Conservation (phyloP, 768 basidiomycete species). For the Lactifluus volemus region DNA sequence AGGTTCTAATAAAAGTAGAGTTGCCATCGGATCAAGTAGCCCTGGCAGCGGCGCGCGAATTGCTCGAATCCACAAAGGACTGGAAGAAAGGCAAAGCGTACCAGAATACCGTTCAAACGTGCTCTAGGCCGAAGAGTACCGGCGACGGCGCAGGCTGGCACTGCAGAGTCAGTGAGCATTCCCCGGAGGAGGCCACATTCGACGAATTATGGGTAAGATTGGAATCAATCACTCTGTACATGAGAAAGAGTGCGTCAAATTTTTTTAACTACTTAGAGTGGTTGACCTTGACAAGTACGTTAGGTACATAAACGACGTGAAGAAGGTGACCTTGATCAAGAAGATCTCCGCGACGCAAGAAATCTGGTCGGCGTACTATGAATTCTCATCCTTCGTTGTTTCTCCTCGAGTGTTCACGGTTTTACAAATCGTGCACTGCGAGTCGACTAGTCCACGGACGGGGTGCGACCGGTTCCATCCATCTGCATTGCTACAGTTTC, state of each 20-base stretch:
- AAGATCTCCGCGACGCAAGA: conserved; percentile 52
- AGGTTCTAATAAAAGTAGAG: conserved; percentile 29
- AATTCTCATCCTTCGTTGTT: conserved; percentile 52
- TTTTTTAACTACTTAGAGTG: background rate
- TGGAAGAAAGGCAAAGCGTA: conserved; percentile 68
- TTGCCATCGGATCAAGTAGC: conserved; percentile 54
- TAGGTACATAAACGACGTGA: conserved; percentile 59
- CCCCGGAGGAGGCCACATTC: conserved; percentile 57
- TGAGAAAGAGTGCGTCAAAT: conserved; percentile 50
- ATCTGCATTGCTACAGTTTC: background rate
- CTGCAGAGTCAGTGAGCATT: conserved; percentile 58
- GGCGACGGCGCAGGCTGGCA: conserved; percentile 59
- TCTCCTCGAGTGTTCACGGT: conserved; percentile 72
- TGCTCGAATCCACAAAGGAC: conserved; percentile 45
- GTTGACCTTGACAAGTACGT: background rate
- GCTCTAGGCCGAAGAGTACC: conserved; percentile 40
- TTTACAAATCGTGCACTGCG: conserved; percentile 51
- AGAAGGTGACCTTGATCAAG: conserved; percentile 54
- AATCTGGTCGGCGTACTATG: conserved; percentile 69
- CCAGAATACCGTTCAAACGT: conserved; percentile 49
- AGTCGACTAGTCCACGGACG: conserved; percentile 40
- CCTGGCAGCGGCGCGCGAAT: conserved; percentile 40
- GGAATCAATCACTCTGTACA: conserved; percentile 57
- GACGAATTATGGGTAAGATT: conserved; percentile 64
- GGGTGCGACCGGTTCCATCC: conserved; percentile 38